Conservation (phyloP, 2,329 filamentous ascomycete species). For the Talaromyces sp. region DNA sequence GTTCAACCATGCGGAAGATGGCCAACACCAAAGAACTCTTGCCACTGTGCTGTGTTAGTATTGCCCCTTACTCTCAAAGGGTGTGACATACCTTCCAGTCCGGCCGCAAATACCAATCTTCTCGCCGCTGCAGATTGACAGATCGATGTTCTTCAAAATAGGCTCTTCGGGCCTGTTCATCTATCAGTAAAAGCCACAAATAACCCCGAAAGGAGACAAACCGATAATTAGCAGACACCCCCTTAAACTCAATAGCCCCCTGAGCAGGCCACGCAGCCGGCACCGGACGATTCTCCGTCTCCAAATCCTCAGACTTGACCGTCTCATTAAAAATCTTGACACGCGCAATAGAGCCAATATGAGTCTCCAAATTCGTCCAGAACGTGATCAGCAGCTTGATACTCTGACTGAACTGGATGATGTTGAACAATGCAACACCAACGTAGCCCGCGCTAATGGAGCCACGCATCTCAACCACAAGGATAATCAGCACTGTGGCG, state of each 20-base stretch:
- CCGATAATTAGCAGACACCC: conserved; percentile 49
- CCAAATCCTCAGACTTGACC: conserved; percentile 46
- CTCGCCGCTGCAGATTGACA: conserved; percentile 45
- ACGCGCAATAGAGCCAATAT: conserved; percentile 57
- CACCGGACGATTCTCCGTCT: conserved; percentile 40
- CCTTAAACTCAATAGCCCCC: conserved; percentile 45
- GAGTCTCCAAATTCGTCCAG: conserved; percentile 60
- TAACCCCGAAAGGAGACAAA: conserved; percentile 20
- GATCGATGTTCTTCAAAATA: conserved; percentile 48
- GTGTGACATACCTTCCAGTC: conserved; percentile 29
- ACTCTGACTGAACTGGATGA: conserved; percentile 54
- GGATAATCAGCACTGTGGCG: conserved; percentile 49
- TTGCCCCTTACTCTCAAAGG: background rate
- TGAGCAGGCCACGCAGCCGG: conserved; percentile 45
- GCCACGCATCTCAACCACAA: conserved; percentile 49
- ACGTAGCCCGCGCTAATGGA: conserved; percentile 50
- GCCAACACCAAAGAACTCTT: conserved; percentile 45
- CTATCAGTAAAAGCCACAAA: background rate
- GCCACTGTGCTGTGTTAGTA: conserved; percentile 32
- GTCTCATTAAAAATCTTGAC: conserved; percentile 54
- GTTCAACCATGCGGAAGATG: conserved; percentile 46
- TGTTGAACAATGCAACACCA: conserved; percentile 55
- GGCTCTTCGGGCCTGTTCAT: conserved; percentile 27
- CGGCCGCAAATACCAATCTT: conserved; percentile 45
- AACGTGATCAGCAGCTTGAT: conserved; percentile 52